Evolutionary conservation across 75 land plant species (phyloP), one percentile per base, ranked within the genome.

Genomic region (Picea sitchensis): DNA sequence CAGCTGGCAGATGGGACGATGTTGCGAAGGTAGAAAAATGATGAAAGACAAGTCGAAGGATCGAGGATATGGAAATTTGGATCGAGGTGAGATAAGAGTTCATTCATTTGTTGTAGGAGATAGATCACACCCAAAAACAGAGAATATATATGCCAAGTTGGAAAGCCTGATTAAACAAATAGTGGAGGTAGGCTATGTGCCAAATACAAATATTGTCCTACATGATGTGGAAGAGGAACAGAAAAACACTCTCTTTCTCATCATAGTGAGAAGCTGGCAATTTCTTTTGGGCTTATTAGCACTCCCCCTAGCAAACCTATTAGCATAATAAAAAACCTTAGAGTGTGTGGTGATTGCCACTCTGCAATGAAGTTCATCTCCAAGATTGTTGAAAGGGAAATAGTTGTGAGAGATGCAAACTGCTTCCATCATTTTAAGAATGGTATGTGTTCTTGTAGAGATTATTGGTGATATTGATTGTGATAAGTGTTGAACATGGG

Each of bases 31-130:
- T 79, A 20, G 57, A 20, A 17, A 11, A 7, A 14, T 36, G 68
- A 65, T 31, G 36, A 59, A 17, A 47, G 36, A 78, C 14, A 79
- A 32, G n/a, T 69, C 56, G 32, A 67, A 71, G 54, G n/a, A 26
- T 20, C 67, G 36, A 31, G 75, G 79, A 23, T 78, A 73, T 47
- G 64, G 44, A n/a, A n/a, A n/a, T n/a, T 23, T 78, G 79, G 79
- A 61, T 78, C 64, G 44, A 64, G 20, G 73, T 34, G 71, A 6
- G 71, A 78, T 17, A 78, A 36, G 60, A n/a, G 77, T 79, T 26
- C 77, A 79, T 69, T n/a, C 58, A 18, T 73, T 73, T 20, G n/a
- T 17, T 41, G 23, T 73, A 47, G 56, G 56, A 41, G 75, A 73
- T 20, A 73, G 26, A 73, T 73, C 75, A 73, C 75, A 73, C 44